These are phyloP conservation scores for Kondoa malvinella DNA, from an alignment of 768 basidiomycete species.

Conservation along the genomic window DNA sequence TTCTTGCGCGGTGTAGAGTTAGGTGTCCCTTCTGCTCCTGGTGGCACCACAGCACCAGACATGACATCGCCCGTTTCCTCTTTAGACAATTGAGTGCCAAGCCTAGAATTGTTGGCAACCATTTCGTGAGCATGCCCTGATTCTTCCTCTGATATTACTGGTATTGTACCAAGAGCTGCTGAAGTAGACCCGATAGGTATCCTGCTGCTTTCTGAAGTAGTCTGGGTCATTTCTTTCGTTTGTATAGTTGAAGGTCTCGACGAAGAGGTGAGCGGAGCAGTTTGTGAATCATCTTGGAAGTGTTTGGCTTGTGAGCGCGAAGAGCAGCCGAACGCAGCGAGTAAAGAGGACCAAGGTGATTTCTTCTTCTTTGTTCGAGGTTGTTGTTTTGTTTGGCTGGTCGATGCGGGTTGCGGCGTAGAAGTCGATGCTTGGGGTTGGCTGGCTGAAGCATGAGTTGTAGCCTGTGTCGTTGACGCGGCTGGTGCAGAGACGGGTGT, in stretches of 20 bases:
- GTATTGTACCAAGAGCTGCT: neutral
- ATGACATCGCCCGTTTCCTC: constrained; percentile 19
- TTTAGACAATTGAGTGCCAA: constrained; percentile 4
- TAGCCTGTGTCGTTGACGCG: neutral
- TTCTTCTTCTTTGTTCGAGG: neutral
- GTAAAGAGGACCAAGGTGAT: neutral
- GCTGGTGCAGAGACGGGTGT: no score
- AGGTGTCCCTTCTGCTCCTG: constrained; percentile 19
- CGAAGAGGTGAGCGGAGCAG: neutral
- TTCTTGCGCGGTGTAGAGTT: constrained; percentile 7
- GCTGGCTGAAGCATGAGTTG: neutral
- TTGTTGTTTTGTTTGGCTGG: neutral
- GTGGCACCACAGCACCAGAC: constrained; percentile 17
- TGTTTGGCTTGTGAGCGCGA: neutral
- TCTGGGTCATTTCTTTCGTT: neutral
- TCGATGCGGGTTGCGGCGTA: neutral
- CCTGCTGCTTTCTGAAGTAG: neutral
- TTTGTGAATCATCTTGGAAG: neutral
- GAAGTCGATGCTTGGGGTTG: neutral
- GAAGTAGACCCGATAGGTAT: neutral
- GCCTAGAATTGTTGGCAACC: constrained; percentile 4
- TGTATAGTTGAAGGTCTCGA: neutral
- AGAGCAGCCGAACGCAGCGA: neutral
- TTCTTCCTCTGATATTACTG: neutral
- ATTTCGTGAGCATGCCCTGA: constrained; percentile 7